phyloP scores from a whole-genome alignment of 2,329 filamentous ascomycete genomes.

The Davidsoniella neocaledoniae region DNA sequence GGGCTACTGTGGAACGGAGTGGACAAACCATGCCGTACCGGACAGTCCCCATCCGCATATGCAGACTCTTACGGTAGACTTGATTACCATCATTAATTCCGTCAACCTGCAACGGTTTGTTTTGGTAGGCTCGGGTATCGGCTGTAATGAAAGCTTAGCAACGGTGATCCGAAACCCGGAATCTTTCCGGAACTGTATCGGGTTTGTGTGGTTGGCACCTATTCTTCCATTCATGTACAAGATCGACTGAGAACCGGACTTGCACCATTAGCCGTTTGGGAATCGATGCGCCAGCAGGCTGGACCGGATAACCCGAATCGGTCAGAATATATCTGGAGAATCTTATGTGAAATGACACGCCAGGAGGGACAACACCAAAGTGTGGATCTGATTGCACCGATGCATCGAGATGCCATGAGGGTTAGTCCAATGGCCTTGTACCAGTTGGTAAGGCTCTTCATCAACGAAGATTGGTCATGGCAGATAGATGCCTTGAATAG shows the following conservation, averaged over 20 bases:
- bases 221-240: not conserved
- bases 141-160: constrained; percentile 5
- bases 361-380: not conserved
- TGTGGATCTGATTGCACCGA: not conserved
- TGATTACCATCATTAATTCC: no score
- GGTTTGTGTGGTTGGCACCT: constrained; percentile 4
- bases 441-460: not conserved
- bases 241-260: not conserved
- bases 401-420: not conserved
- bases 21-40: not conserved
- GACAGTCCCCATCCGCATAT: no score
- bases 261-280: constrained; percentile 1
- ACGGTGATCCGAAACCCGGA: not conserved
- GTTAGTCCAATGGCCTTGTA: not conserved
- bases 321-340: constrained; percentile 4
- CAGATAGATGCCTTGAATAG: no score
- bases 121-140: constrained; percentile 6
- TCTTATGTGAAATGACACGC: constrained; percentile 4
- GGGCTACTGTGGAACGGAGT: constrained; percentile 1
- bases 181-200: not conserved
- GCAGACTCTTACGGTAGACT: no score
- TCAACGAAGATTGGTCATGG: not conserved
- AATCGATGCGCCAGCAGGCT: not conserved
- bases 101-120: constrained; percentile 2
- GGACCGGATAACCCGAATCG: not conserved